Conservation (phyloP, 2,329 filamentous ascomycete genomes). For the Tolypocladium ovalisporum region DNA sequence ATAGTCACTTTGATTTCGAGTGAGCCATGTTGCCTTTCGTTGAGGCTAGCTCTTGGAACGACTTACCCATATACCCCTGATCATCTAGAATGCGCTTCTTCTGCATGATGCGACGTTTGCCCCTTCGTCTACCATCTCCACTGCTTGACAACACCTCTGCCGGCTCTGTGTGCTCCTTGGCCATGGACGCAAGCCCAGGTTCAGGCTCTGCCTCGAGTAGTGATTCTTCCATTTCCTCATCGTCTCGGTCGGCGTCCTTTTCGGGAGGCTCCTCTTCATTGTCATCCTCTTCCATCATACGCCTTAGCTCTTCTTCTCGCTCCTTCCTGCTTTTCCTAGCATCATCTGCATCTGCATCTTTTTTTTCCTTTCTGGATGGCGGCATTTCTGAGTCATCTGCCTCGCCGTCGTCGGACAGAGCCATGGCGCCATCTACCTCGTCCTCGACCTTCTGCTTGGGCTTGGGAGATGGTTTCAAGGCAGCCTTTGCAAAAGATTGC, state of each 20-base stretch:
- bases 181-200: slow-evolving; percentile 16
- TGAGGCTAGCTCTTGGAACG: not conserved
- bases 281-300: slow-evolving; percentile 41
- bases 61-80: slow-evolving; percentile 76
- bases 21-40: not conserved
- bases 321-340: slow-evolving; percentile 20
- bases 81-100: slow-evolving; percentile 82
- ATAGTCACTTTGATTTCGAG: slow-evolving; percentile 54
- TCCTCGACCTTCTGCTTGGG: slow-evolving; percentile 33
- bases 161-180: slow-evolving; percentile 30
- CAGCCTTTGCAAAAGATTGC: slow-evolving; percentile 64
- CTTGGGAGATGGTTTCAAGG: slow-evolving; percentile 23
- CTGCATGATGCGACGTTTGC: slow-evolving; percentile 70
- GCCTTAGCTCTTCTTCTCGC: slow-evolving; percentile 26
- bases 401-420: slow-evolving; percentile 28
- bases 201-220: slow-evolving; percentile 22
- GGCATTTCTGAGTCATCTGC: slow-evolving; percentile 25
- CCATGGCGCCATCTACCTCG: slow-evolving; percentile 18
- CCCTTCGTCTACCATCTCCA: slow-evolving; percentile 56
- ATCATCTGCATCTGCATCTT: slow-evolving; percentile 14
- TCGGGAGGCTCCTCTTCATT: slow-evolving; percentile 39
- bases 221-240: slow-evolving; percentile 29
- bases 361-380: slow-evolving; percentile 12
- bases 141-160: slow-evolving; percentile 42
- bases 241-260: slow-evolving; percentile 23